Base-by-base conservation (phyloP, 2,329 filamentous ascomycete genomes). In the Fusarium mangiferae region DNA sequence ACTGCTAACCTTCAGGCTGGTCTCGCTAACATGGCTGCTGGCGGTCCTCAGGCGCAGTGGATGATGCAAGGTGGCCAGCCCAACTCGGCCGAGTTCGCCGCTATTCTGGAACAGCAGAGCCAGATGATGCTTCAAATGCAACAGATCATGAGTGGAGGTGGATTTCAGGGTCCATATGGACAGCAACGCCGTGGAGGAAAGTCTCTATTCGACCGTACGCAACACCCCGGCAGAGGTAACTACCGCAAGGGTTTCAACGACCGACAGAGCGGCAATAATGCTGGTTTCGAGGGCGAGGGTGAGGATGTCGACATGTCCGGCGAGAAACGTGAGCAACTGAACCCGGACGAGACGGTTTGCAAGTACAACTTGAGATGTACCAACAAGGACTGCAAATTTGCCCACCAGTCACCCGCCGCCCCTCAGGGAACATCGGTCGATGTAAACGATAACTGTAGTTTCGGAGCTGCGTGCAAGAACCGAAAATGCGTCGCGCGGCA, bases 401-500 rank as follows among this genome's bases (percentile, higher is more conserved):
- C 94, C 24, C 96, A 99, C 80, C 96, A 98, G 84, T 98, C 95
- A 22, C 95, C 96, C 5, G 95, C 93, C 5, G 95, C 96, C 38
- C 93, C 94, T 7, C 92, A 92, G 5, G 93, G 93, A 35, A 90
- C 89, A 5, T 88, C 91, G 0, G 87, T 98, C 66, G 96, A 98
- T 81, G 88, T 95, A 75, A 90, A 87, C 66, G 94, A 97, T 78
- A 87, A 89, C 24, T 99, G 96, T 85, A 89, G 89, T 24, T 98
- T 93, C 78, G 96, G 95, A 26, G 94, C 91, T 5, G 95, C 95
- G 14, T 99, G 96, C 90, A 97, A 96, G 85, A 99, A 98, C 87
- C 89, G 90, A 78, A 98, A 98, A 85, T 99, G 96, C 80, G 93
- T 93, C 14, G 95, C 90, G 36, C 93, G 94, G 67, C 96, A 99